Conservation (phyloP, 306 rosid species). For the Inga laurina region DNA sequence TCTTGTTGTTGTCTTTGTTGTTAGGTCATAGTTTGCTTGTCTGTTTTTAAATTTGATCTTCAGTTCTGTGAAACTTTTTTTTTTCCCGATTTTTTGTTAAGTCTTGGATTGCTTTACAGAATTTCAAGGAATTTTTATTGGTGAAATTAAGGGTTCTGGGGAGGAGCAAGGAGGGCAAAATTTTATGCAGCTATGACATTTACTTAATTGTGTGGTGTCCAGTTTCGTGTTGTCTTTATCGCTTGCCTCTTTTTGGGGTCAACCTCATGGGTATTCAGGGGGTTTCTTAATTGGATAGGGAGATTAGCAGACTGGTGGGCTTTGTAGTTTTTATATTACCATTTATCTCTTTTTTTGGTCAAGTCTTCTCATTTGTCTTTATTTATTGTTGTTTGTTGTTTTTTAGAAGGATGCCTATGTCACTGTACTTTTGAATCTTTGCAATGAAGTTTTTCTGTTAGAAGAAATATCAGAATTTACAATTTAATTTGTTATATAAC, state of each 20-base stretch:
- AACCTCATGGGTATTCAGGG: neutral
- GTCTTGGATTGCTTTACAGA: neutral
- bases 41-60: neutral
- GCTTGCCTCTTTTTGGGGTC: neutral
- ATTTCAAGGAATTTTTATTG: slow-evolving; percentile 2
- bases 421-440: neutral
- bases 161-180: neutral
- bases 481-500: neutral
- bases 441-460: neutral
- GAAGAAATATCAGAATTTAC: neutral
- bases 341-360: neutral
- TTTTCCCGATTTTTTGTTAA: too few species aligned
- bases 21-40: neutral
- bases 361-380: neutral
- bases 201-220: neutral
- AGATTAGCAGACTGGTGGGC: neutral
- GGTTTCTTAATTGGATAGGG: neutral
- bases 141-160: neutral
- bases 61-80: neutral
- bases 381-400: neutral
- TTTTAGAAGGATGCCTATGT: neutral
- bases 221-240: neutral
- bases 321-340: neutral
- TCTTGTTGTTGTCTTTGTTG: too few species aligned
- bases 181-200: neutral